A percentile compares a stretch with the other conserved stretches of the same genome.
Evolutionary conservation across 2,329 filamentous ascomycete genomes (phyloP).

Genomic region (Trichoderma semiorbis): DNA sequence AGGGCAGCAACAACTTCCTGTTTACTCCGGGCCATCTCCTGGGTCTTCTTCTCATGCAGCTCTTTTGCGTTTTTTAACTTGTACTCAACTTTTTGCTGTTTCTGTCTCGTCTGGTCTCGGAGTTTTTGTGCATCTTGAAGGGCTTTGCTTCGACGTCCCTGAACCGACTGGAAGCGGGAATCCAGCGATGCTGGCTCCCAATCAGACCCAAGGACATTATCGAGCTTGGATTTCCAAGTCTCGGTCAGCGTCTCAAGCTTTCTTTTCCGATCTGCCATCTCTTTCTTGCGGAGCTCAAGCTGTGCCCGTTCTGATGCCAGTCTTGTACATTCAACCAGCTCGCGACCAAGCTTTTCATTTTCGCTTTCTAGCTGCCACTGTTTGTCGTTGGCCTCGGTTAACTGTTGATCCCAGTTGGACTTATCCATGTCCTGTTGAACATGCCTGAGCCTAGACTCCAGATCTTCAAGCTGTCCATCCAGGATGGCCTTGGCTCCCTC

Average conservation of each 20-base stretch:
- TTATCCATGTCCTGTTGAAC: slow-evolving; percentile 60
- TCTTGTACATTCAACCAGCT: slow-evolving; percentile 78
- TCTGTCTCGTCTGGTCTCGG: slow-evolving; percentile 67
- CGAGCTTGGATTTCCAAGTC: slow-evolving; percentile 70
- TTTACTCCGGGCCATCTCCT: slow-evolving; percentile 61
- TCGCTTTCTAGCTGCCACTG: slow-evolving; percentile 69
- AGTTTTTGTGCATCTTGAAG: slow-evolving; percentile 64
- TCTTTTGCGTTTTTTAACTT: slow-evolving; percentile 63
- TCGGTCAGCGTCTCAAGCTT: slow-evolving; percentile 73
- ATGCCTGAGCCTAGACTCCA: slow-evolving; percentile 59
- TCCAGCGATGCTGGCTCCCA: slow-evolving; percentile 74
- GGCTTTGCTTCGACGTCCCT: slow-evolving; percentile 55
- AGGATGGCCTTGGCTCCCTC: slow-evolving; percentile 79
- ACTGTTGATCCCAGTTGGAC: slow-evolving; percentile 66
- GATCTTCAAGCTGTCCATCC: slow-evolving; percentile 68
- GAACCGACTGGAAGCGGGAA: slow-evolving; percentile 60
- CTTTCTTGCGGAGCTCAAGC: slow-evolving; percentile 78
- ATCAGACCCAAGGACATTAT: slow-evolving; percentile 55
- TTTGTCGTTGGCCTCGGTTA: slow-evolving; percentile 62
- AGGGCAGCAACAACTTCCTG: slow-evolving; percentile 52
- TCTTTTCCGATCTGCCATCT: slow-evolving; percentile 68
- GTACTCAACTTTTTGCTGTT: slow-evolving; percentile 73
- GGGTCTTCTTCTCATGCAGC: slow-evolving; percentile 60
- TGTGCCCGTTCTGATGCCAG: slow-evolving; percentile 79
- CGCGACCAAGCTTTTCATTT: slow-evolving; percentile 68